phyloP scores from a whole-genome alignment of 2,329 filamentous ascomycete genomes.

The Talaromyces atroroseus region DNA sequence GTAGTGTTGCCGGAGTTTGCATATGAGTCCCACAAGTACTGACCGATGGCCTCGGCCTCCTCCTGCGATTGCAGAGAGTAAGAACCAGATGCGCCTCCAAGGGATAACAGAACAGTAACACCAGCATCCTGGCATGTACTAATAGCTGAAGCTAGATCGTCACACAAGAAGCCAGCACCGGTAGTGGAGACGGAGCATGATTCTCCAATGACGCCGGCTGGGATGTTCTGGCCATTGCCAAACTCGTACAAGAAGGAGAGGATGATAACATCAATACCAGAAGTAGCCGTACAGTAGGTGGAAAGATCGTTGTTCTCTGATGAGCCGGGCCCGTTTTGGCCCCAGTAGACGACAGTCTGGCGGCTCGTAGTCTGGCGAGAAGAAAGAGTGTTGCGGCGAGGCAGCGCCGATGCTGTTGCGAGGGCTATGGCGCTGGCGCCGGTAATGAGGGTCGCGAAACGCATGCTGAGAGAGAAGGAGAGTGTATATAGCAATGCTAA shows the following conservation, averaged over 20 bases:
- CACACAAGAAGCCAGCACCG: constrained; percentile 22
- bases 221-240: constrained; percentile 32
- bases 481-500: neutral
- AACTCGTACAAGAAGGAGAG: constrained; percentile 41
- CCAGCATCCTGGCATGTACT: constrained; percentile 38
- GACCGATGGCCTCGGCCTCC: constrained; percentile 38
- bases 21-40: constrained; percentile 41
- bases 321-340: constrained; percentile 2
- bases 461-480: neutral
- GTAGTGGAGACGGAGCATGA: constrained; percentile 6
- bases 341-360: constrained; percentile 9
- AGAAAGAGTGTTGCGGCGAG: neutral
- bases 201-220: constrained; percentile 32
- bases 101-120: constrained; percentile 42
- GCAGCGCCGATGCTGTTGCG: neutral
- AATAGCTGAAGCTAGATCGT: constrained; percentile 36
- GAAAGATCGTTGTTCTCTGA: constrained; percentile 7
- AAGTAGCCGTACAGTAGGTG: constrained; percentile 32
- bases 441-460: neutral
- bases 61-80: constrained; percentile 31
- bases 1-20: constrained; percentile 32
- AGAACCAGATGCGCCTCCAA: constrained; percentile 39
- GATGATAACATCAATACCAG: constrained; percentile 41
- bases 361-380: neutral
- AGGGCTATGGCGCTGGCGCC: neutral